Conservation (phyloP, 306 rosid genomes). For the Trifolium pratense region DNA sequence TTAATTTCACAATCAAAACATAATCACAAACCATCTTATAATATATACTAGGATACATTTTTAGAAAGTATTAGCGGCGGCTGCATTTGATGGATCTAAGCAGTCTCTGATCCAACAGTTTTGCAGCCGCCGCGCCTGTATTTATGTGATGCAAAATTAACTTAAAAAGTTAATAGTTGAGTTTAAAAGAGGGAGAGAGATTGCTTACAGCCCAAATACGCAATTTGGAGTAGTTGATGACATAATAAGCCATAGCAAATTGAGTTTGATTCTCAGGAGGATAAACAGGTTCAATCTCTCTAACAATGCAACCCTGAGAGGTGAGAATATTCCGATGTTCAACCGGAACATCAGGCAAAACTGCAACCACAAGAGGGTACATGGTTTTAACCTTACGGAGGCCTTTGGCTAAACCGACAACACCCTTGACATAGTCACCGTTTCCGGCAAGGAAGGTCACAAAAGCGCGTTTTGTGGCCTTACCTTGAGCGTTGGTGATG, state of each 20-base stretch:
- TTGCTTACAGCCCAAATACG: constrained; percentile 67
- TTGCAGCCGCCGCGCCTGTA: no score
- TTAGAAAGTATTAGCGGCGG: background rate
- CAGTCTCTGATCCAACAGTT: no score
- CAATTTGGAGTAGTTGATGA: constrained; percentile 90
- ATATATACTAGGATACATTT: background rate
- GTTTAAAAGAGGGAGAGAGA: background rate
- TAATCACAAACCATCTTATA: background rate
- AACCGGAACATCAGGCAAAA: constrained; percentile 77
- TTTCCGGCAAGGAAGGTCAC: constrained; percentile 84
- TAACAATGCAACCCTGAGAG: constrained; percentile 71
- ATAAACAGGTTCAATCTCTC: constrained; percentile 71
- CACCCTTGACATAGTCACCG: constrained; percentile 83
- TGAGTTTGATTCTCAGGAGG: constrained; percentile 80
- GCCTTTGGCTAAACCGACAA: constrained; percentile 87
- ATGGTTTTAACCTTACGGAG: constrained; percentile 61
- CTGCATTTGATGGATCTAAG: no score
- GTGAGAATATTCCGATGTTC: constrained; percentile 67
- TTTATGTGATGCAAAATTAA: background rate
- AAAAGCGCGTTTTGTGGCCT: constrained; percentile 53
- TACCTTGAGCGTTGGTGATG: constrained; percentile 4
- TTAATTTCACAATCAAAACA: background rate
- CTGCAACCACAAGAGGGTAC: constrained; percentile 82
- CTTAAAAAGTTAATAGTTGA: background rate
- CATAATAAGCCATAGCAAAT: constrained; percentile 89